These are phyloP conservation scores for Debaryomyces robertsiae DNA, from an alignment of 1,139 yeast species.

Conservation along the genomic window DNA sequence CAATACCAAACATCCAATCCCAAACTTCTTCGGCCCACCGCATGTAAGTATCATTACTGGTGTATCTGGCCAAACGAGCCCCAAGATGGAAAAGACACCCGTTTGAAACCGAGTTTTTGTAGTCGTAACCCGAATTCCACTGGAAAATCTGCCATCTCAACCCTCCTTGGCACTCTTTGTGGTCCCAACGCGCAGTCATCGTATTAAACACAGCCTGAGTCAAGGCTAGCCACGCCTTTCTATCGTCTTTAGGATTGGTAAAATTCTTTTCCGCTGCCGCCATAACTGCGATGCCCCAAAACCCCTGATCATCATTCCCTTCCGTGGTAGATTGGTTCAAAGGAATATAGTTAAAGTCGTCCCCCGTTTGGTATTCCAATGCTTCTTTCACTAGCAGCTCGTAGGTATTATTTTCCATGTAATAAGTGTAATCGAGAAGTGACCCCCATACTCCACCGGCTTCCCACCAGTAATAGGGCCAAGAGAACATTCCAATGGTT, in stretches of 20 bases:
- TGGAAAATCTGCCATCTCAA: slow-evolving; percentile 95
- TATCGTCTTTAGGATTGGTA: slow-evolving; percentile 51
- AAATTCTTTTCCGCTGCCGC: slow-evolving; percentile 83
- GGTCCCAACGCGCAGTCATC: slow-evolving; percentile 89
- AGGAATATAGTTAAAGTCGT: slow-evolving; percentile 70
- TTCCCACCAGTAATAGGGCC: slow-evolving; percentile 93
- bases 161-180: slow-evolving; percentile 76
- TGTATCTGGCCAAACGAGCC: slow-evolving; percentile 83
- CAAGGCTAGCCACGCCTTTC: slow-evolving; percentile 63
- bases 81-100: slow-evolving; percentile 90
- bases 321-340: slow-evolving; percentile 73
- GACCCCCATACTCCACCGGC: slow-evolving; percentile 90
- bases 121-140: slow-evolving; percentile 93
- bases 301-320: slow-evolving; percentile 92
- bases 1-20: slow-evolving; percentile 75
- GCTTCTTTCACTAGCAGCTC: slow-evolving; percentile 58
- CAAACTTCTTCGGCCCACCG: slow-evolving; percentile 81
- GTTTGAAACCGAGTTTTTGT: slow-evolving; percentile 86
- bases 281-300: slow-evolving; percentile 87
- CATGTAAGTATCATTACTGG: slow-evolving; percentile 69
- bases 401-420: slow-evolving; percentile 64
- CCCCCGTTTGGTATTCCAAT: slow-evolving; percentile 66
- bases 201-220: slow-evolving; percentile 86
- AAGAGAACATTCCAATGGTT: slow-evolving; percentile 71
- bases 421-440: slow-evolving; percentile 64